Conservation (phyloP, 805 yeast species). For the Starmerella vaccinii region DNA sequence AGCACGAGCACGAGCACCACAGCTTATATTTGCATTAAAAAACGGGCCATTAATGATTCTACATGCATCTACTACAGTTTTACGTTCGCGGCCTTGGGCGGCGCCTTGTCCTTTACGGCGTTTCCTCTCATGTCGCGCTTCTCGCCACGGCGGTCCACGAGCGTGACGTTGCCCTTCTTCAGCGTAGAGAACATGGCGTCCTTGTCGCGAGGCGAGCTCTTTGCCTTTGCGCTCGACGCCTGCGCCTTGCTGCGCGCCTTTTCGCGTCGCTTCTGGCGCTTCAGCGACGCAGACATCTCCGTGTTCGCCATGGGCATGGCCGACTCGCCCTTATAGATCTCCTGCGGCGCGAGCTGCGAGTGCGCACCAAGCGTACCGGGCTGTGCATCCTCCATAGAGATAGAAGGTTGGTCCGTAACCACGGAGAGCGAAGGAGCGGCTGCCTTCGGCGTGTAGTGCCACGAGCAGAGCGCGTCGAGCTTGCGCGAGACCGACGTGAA, state of each 20-base stretch:
- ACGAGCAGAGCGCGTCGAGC: conserved; percentile 84
- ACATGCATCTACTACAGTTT: conserved; percentile 25
- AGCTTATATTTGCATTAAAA: not conserved
- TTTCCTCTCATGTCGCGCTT: conserved; percentile 65
- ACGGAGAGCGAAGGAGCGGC: conserved; percentile 68
- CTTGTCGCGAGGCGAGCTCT: conserved; percentile 30
- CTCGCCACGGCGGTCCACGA: conserved; percentile 67
- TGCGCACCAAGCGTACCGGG: conserved; percentile 72
- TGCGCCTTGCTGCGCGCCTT: conserved; percentile 44
- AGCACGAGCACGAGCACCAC: too few species aligned
- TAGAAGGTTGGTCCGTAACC: conserved; percentile 71
- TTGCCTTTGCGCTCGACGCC: conserved; percentile 30
- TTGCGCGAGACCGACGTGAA: conserved; percentile 55
- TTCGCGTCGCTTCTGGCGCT: conserved; percentile 68
- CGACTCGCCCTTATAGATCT: conserved; percentile 48
- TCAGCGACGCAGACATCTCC: conserved; percentile 22
- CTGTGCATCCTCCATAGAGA: conserved; percentile 92
- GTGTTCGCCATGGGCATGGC: conserved; percentile 18
- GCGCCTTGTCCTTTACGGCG: conserved; percentile 38
- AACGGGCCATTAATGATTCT: not conserved
- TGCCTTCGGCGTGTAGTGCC: conserved; percentile 88
- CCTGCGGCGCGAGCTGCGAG: conserved; percentile 86
- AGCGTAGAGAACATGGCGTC: conserved; percentile 53
- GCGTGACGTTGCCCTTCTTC: conserved; percentile 65
- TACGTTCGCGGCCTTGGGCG: conserved; percentile 24